Base-by-base conservation (phyloP, 106 monocot genomes). In the Allium sativum region DNA sequence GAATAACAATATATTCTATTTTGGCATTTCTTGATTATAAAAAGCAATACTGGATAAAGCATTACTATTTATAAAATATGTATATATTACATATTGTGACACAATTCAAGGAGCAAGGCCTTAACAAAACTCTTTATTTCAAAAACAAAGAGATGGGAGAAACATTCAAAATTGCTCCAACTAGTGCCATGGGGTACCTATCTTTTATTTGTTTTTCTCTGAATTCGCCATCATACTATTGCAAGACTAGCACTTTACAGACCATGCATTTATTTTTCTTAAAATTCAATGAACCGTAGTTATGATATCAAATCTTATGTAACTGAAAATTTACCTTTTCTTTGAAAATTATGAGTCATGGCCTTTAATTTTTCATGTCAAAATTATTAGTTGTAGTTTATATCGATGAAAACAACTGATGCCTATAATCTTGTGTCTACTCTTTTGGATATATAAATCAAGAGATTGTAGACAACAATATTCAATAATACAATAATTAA, bases 121-220 rank as follows among this genome's bases (percentile, higher is more conserved):
- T 96, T 64, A 96, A 96, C 67, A 96, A 90, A 42, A 82, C 84
- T 67, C 62, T 96, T 12, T 96, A 96, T 68, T 96, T 87, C 64
- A 96, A 96, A 76, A 91, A 96, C 54, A 91, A 76, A 77, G 87
- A 96, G 12, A 88, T 84, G 87, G 91, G 82, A 50, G 96, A 96
- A 73, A 90, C 90, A 58, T 96, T 60, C 77, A 91, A 79, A 52
- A 96, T 96, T 76, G 87, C 91, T 57, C 96, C 96, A 14, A 96
- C 96, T 59, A 96, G 96, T 85, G 96, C 96, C 60, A 73, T 87
- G 43, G 91, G 81, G 96, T 96, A 86, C 40, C 64, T 15, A 7
- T 16, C 40, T 9, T 57, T 18, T 57, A n/a, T 17, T 17, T 54
- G 6, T 54, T 54, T 12, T 54, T 47, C 9, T 8, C 47, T 8